Evolutionary conservation across 2,329 filamentous ascomycete genomes (phyloP).

Genomic region (Colletotrichum godetiae): DNA sequence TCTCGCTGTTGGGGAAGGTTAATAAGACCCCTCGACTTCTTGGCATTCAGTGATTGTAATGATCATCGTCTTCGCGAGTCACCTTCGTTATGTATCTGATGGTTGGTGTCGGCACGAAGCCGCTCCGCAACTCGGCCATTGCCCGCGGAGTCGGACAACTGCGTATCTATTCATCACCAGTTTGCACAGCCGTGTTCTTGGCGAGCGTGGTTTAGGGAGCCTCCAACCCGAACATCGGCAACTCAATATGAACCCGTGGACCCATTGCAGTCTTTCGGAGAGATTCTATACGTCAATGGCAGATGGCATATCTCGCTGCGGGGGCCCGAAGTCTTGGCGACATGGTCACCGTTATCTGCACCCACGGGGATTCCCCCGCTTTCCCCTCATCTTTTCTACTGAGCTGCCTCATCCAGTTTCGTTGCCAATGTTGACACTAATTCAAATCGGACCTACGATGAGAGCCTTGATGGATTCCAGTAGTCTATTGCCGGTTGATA

Average conservation of each 20-base stretch:
- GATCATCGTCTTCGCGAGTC: neutral
- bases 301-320: slow-evolving; percentile 11
- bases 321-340: slow-evolving; percentile 22
- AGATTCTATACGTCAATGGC: slow-evolving; percentile 30
- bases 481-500: neutral
- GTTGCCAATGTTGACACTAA: slow-evolving; percentile 35
- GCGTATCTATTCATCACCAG: slow-evolving; percentile 9
- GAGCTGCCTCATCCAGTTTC: slow-evolving; percentile 36
- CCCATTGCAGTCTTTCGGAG: neutral
- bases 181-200: slow-evolving; percentile 1
- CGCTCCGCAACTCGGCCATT: neutral
- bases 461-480: neutral
- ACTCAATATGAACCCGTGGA: slow-evolving; percentile 14
- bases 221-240: slow-evolving; percentile 23
- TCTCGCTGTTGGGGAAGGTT: neutral
- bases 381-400: slow-evolving; percentile 31
- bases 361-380: slow-evolving; percentile 25
- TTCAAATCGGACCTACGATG: neutral
- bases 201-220: slow-evolving; percentile 13
- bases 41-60: neutral
- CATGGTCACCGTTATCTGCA: slow-evolving; percentile 28
- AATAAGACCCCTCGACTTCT: neutral
- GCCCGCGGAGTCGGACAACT: slow-evolving; percentile 2
- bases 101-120: neutral
- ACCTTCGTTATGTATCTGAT: neutral